Evolutionary conservation across 2,329 filamentous ascomycete genomes (phyloP).

Genomic region (Fusarium sarcochroum): DNA sequence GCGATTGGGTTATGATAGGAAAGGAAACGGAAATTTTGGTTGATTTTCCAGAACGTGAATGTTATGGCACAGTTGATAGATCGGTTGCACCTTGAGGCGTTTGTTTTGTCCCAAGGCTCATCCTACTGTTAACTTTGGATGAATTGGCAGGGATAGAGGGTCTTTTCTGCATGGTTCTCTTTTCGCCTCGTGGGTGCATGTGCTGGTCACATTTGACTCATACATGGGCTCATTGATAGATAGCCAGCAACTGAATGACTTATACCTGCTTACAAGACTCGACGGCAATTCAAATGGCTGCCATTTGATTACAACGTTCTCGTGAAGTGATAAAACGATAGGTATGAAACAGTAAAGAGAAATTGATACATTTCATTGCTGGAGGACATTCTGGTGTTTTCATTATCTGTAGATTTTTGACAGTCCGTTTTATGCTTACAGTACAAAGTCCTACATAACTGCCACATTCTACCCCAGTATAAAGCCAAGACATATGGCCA

Average conservation of each 20-base stretch:
- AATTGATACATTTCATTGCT: too few species aligned
- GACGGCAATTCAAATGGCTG: too few species aligned
- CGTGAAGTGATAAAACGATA: too few species aligned
- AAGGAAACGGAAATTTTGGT: conserved; percentile 30
- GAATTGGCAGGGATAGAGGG: conserved; percentile 21
- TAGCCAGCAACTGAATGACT: conserved; percentile 21
- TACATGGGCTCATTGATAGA: conserved; percentile 34
- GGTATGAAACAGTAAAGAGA: too few species aligned
- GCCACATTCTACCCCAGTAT: too few species aligned
- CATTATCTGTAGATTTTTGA: too few species aligned
- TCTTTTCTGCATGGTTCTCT: conserved; percentile 10
- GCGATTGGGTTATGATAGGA: conserved; percentile 38
- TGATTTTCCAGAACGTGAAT: conserved; percentile 25
- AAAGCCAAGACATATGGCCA: too few species aligned
- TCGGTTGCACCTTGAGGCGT: conserved; percentile 7
- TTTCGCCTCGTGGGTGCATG: conserved; percentile 22
- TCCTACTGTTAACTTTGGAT: conserved; percentile 27
- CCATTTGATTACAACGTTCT: too few species aligned
- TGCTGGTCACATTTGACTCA: conserved; percentile 44
- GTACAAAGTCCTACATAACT: too few species aligned
- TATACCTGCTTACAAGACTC: neutral
- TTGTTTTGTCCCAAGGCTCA: neutral
- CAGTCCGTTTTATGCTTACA: too few species aligned
- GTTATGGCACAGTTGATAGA: conserved; percentile 19
- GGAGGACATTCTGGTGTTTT: too few species aligned